A percentile compares a stretch with the other conserved stretches of the same genome.
These are phyloP conservation scores for Bullera alba DNA, from an alignment of 768 basidiomycete species.

Conservation along the genomic window DNA sequence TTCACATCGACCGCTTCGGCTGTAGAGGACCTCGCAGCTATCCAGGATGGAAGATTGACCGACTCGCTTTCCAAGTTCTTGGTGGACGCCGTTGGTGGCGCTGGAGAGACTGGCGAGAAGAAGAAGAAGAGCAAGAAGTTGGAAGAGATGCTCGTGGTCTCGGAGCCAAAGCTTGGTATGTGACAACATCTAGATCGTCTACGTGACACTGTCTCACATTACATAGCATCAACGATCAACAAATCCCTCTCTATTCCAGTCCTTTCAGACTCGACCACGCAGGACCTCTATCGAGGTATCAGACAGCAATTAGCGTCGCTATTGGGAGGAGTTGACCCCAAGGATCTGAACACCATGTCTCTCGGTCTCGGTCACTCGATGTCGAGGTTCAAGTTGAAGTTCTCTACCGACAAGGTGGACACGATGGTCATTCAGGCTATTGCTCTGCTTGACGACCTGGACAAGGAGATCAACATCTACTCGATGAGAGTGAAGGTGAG, in stretches of 20 bases:
- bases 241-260: slow-evolving; percentile 94
- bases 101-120: slow-evolving; percentile 51
- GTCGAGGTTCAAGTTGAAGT: slow-evolving; percentile 97
- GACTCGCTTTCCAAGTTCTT: slow-evolving; percentile 91
- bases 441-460: slow-evolving; percentile 90
- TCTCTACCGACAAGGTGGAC: slow-evolving; percentile 98
- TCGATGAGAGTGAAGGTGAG: slow-evolving; percentile 95
- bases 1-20: slow-evolving; percentile 94
- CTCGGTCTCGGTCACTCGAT: slow-evolving; percentile 94
- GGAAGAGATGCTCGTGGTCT: slow-evolving; percentile 67
- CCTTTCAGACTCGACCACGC: slow-evolving; percentile 53
- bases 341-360: slow-evolving; percentile 91
- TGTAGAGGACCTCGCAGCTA: slow-evolving; percentile 89
- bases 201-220: not conserved
- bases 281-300: slow-evolving; percentile 93
- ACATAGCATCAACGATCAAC: slow-evolving; percentile 69
- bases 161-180: slow-evolving; percentile 85
- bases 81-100: slow-evolving; percentile 36
- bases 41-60: slow-evolving; percentile 86
- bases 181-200: slow-evolving; percentile 6
- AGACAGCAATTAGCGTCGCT: slow-evolving; percentile 77
- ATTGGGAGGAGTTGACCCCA: slow-evolving; percentile 60
- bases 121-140: slow-evolving; percentile 74
- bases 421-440: slow-evolving; percentile 99
- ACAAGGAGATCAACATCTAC: slow-evolving; percentile 99